Evolutionary conservation across 2,329 filamentous ascomycete genomes (phyloP), one percentile per base, ranked within the genome.

Genomic region (Chaetomiaceae sp.): DNA sequence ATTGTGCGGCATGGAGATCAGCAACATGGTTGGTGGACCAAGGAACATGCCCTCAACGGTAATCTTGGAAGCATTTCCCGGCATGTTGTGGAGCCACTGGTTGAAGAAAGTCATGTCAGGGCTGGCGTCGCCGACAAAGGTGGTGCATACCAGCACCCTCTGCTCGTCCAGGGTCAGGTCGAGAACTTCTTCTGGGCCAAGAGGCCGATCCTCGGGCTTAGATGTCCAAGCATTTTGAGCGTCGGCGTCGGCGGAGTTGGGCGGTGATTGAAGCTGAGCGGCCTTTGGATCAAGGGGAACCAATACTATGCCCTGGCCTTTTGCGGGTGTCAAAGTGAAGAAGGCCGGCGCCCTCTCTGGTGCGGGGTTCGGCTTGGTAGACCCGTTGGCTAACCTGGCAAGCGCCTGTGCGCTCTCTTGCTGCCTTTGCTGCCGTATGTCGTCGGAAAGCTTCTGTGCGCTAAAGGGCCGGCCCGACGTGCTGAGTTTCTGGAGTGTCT

Each of bases 1-100:
- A 5, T 76, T 74, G 53, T 79, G 74, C 4, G 82, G 81, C 79
- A 86, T 85, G 4, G 82, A 85, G 49, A 86, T 81, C 27, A 86
- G 70, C 8, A 86, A 69, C 72, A 85, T 84, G 0, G 83, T 85
- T 1, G 82, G 82, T 0, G 82, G 82, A 0, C 82, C 83, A 16
- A 85, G 70, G 57, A 86, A 86, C 80, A 86, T 85, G 59, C 81
- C 82, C 63, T 86, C 82, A 4, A 86, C 81, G 6, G 77, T 74
- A 52, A 86, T 80, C 59, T 79, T 81, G 14, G 78, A 74, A 1
- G 78, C 78, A 3, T 80, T 73, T 0, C 76, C 68, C 1, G 82
- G 80, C 1, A 76, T 76, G 58, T 80, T 78, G 41, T 81, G 77
- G n/a, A 86, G 72, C 82, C 82, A 86, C 57, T 83, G 78, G 53